These are phyloP conservation scores for Linanthus parryae DNA, from an alignment of 148 eudicot genomes.

Conservation along the genomic window DNA sequence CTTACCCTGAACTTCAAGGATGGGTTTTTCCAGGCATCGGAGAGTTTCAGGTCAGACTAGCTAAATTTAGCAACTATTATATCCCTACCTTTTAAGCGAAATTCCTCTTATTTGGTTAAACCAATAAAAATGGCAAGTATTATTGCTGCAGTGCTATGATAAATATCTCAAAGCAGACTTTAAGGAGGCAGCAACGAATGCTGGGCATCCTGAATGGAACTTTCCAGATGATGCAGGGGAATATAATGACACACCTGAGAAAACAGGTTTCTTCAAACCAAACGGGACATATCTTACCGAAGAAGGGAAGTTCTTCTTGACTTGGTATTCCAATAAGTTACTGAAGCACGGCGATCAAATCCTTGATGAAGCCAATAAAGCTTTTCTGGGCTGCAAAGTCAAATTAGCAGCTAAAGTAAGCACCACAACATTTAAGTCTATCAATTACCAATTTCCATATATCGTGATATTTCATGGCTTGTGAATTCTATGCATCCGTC, in stretches of 20 bases:
- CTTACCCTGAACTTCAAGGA: conserved; percentile 64
- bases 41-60: conserved; percentile 65
- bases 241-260: conserved; percentile 59
- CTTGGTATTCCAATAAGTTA: conserved; percentile 80
- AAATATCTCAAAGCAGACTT: conserved; percentile 66
- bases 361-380: conserved; percentile 78
- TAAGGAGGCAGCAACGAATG: conserved; percentile 47
- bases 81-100: too few relatives aligned
- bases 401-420: conserved; percentile 66
- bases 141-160: conserved; percentile 72
- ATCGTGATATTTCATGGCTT: neutral
- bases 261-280: conserved; percentile 53
- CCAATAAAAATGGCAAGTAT: neutral
- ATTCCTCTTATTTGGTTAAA: neutral
- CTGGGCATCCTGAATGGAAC: conserved; percentile 70
- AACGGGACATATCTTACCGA: conserved; percentile 56
- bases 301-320: conserved; percentile 73
- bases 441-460: neutral
- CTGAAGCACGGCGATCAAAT: conserved; percentile 77
- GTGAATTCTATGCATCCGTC: neutral
- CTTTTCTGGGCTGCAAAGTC: conserved; percentile 60
- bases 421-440: neutral
- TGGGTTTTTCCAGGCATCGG: conserved; percentile 84
- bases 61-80: neutral
- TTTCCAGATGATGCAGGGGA: conserved; percentile 66